phyloP scores from a whole-genome alignment of 495 filamentous ascomycete species.

The Trypethelium eluteriae region DNA sequence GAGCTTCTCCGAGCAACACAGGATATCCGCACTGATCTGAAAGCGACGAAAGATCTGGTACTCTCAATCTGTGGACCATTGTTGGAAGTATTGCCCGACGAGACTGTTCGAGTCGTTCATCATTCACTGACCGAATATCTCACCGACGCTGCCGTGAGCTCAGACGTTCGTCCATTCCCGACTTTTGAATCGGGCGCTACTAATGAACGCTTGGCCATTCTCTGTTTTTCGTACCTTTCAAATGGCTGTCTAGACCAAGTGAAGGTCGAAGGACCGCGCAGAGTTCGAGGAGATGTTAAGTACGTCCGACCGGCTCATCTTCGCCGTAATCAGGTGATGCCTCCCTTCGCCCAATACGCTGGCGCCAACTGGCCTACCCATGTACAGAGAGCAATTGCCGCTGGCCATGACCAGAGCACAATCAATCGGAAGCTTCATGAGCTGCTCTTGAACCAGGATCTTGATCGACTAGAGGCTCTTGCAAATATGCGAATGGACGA shows the following conservation, averaged over 20 bases:
- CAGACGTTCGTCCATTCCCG: slow-evolving; percentile 22
- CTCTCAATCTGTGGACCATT: slow-evolving; percentile 43
- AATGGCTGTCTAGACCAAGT: background rate
- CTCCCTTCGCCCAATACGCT: background rate
- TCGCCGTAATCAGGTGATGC: background rate
- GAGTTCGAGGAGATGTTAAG: background rate
- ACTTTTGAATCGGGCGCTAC: slow-evolving; percentile 28
- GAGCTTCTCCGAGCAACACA: slow-evolving; percentile 26
- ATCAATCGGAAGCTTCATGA: background rate
- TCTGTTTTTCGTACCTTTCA: slow-evolving; percentile 12
- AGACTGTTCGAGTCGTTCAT: slow-evolving; percentile 45
- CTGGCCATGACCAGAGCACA: background rate
- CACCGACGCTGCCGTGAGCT: slow-evolving; percentile 14
- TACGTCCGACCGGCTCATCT: background rate
- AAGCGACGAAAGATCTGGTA: slow-evolving; percentile 30
- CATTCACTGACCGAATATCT: slow-evolving; percentile 52
- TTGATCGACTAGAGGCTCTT: background rate
- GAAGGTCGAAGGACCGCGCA: background rate
- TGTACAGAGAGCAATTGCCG: background rate
- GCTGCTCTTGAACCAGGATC: background rate
- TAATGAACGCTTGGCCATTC: slow-evolving; percentile 28
- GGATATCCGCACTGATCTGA: slow-evolving; percentile 17
- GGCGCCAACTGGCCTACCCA: background rate
- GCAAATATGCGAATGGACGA: background rate
- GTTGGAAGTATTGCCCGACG: slow-evolving; percentile 44